These are phyloP conservation scores for Trichoderma erinaceum DNA, from an alignment of 495 filamentous ascomycete genomes.

Conservation along the genomic window DNA sequence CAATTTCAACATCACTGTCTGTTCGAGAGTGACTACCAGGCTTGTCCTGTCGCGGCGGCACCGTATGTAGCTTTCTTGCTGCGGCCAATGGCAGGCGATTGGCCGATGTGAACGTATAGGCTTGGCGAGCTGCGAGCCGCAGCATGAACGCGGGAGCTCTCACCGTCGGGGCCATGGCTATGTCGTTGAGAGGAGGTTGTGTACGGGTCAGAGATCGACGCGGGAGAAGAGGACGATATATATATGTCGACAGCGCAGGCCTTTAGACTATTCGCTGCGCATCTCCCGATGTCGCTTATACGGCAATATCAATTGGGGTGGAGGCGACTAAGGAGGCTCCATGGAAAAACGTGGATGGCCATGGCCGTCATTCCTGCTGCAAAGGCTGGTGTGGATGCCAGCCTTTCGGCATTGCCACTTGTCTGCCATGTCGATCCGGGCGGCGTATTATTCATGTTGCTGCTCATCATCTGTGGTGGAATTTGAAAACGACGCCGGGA, in stretches of 20 bases:
- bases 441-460: neutral
- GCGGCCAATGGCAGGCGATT: conserved; percentile 6
- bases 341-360: neutral
- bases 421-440: neutral
- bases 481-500: too few species aligned
- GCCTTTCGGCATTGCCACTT: neutral
- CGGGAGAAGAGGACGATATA: neutral
- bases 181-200: neutral
- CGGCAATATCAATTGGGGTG: neutral
- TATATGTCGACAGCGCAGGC: neutral
- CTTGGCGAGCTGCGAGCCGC: neutral
- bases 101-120: neutral
- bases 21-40: conserved; percentile 14
- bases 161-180: neutral
- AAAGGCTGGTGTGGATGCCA: neutral
- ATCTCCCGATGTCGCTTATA: neutral
- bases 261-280: neutral
- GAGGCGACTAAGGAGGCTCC: conserved; percentile 1
- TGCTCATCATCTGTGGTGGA: too few species aligned
- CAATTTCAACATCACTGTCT: neutral
- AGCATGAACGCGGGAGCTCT: neutral
- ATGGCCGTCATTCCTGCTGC: neutral
- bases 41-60: conserved; percentile 15
- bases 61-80: neutral
- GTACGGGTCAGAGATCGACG: neutral